Base-by-base conservation (phyloP, 441 rosid genomes). In the Daphne laureola region DNA sequence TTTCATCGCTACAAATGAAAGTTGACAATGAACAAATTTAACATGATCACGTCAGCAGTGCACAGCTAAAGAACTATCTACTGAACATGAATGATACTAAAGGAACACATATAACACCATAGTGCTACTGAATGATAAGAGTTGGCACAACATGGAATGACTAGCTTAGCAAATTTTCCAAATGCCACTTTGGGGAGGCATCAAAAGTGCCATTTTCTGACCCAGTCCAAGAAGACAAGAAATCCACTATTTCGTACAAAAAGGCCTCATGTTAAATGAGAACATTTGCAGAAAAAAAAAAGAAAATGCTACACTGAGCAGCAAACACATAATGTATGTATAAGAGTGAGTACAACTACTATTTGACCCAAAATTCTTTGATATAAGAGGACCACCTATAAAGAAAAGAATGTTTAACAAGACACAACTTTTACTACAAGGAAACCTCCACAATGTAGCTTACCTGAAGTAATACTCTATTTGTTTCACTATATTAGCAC, bases 391-490 rank as follows among this genome's bases (percentile, higher is more conserved):
- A 14, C 48, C 44, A 36, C 43, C 46, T 17, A 21, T 21, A 21
- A 3, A 43, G 49, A 48, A 17, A 43, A 40, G 38, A 9, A 31
- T 31, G 38, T 31, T 31, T 31, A 46, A 14, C 16, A 43, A 48
- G 8, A 49, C 8, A 26, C 36, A 16, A 17, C 36, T 15, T 56
- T 43, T 49, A 42, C 11, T 41, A 8, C 38, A 21, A 53, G 13
- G 43, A 50, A 53, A 64, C 21, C 17, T 13, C 11, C 14, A 14
- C 46, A 26, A 44, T n/a, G 21, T 53, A 15, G 16, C 76, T 66
- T 65, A 82, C 98, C 98, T 83, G 87, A 93, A 93, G 78, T 93
- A 93, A 62, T 90, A 90, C 63, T 93, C 96, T 57, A 93, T 77
- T 63, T 93, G 99, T 66, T 68, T 80, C 8, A 73, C 57, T 64